Base-by-base conservation (phyloP, 164 flowering plant species). In the Warburgia ugandensis region DNA sequence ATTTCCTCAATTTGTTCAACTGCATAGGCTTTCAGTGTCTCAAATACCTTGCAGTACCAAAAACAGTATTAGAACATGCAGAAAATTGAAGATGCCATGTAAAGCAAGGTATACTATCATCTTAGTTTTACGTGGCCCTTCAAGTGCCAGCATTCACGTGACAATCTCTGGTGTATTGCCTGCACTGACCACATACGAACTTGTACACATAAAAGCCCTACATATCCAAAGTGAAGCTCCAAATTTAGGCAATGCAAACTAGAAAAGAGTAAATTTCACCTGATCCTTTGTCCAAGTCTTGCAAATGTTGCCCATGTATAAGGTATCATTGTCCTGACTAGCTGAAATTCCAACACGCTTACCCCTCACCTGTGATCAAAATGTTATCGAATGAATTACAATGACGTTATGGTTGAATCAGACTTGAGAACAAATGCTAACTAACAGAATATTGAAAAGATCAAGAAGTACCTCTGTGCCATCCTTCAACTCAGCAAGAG, bases 241-340 rank as follows among this genome's bases (percentile, higher is more conserved):
- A n/a, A 27, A 36, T 13, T 8, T 13, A 28, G 16, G 22, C 17
- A 10, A 42, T 22, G 48, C 25, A 38, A 55, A 25, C 33, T 6
- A 26, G 26, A 32, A 27, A 25, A 52, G 5, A 21, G 6, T 29
- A 25, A 45, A 56, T 31, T 59, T 48, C 48, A 73, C 78, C 10
- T 56, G 58, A 32, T 70, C 75, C 44, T 68, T 64, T 31, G 65
- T 49, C 78, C 78, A 73, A 28, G 66, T 50, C 39, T 68, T 70
- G 66, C 78, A 67, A 41, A 73, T 65, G 50, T 73, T 73, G 17
- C 75, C 70, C 56, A 73, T 26, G 35, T 62, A 67, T 21, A 73
- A 68, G 30, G 78, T 73, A 47, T 65, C 70, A 50, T 67, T 65
- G 40, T 62, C 75, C 65, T 62, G 68, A 55, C 75, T 68, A 21